Percentiles rank a stretch among this genome's conserved stretches.
These are phyloP conservation scores for Tieghemiomyces parasiticus DNA, from an alignment of 192 early-diverging fungal genomes.

Conservation along the genomic window DNA sequence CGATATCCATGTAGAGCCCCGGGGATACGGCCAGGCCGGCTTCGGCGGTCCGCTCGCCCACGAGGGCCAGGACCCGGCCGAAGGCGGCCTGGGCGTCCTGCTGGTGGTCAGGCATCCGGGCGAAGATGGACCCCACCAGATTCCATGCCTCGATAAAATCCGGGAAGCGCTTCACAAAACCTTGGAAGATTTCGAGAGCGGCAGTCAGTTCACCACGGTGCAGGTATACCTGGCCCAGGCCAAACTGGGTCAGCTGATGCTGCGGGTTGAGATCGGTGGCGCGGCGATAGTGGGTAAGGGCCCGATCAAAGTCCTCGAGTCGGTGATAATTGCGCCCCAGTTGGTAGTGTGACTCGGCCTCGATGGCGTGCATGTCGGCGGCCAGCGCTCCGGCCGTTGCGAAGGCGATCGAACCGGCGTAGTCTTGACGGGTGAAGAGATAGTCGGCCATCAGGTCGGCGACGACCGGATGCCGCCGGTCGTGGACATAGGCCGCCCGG, in stretches of 20 bases:
- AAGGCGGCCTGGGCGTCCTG: slow-evolving; percentile 47
- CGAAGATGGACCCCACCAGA: slow-evolving; percentile 43
- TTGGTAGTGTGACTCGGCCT: slow-evolving; percentile 46
- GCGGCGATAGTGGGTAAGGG: slow-evolving; percentile 50
- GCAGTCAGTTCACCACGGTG: slow-evolving; percentile 24
- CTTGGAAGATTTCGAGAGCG: slow-evolving; percentile 35
- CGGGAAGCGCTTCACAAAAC: slow-evolving; percentile 38
- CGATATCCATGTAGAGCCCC: slow-evolving; percentile 46
- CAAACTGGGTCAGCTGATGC: slow-evolving; percentile 54
- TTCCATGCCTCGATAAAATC: slow-evolving; percentile 47
- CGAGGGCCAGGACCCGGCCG: slow-evolving; percentile 41
- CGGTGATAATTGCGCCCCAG: slow-evolving; percentile 37
- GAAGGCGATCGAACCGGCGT: slow-evolving; percentile 22
- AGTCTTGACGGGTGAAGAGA: slow-evolving; percentile 29
- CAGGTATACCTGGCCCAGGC: slow-evolving; percentile 60
- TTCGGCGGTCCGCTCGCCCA: slow-evolving; percentile 32
- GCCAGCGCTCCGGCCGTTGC: slow-evolving; percentile 24
- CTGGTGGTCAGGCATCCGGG: slow-evolving; percentile 42
- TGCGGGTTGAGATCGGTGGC: slow-evolving; percentile 46
- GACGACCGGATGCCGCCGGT: slow-evolving; percentile 19
- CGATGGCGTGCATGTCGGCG: slow-evolving; percentile 33
- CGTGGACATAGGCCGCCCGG: slow-evolving; percentile 16
- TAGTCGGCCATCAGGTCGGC: slow-evolving; percentile 38
- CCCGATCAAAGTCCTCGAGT: slow-evolving; percentile 48
- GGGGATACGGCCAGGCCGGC: slow-evolving; percentile 25